A percentile compares a stretch with the other conserved stretches of the same genome.
Conservation (phyloP, 1,139 yeast species). For the Lodderomyces oxycetoniae region DNA sequence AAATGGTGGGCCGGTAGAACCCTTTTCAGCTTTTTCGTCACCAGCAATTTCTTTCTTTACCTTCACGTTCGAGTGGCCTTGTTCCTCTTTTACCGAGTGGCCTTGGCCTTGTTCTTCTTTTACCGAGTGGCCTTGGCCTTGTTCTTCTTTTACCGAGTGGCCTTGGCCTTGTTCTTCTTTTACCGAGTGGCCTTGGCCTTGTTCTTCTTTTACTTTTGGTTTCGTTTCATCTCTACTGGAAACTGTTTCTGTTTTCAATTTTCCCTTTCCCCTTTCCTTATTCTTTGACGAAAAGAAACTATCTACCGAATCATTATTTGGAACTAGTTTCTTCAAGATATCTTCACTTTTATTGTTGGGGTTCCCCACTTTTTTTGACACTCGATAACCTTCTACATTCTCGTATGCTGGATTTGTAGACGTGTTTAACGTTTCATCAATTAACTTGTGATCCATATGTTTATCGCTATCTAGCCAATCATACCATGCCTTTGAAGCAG, state of each 20-base stretch:
- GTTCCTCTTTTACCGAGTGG: too few relatives aligned
- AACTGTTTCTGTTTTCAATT: neutral
- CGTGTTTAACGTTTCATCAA: conserved; percentile 36
- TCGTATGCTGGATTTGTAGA: conserved; percentile 37
- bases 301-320: too few relatives aligned
- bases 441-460: conserved; percentile 32
- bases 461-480: conserved; percentile 56
- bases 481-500: conserved; percentile 52
- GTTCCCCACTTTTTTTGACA: conserved; percentile 63
- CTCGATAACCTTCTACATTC: conserved; percentile 49
- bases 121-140: too few relatives aligned
- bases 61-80: too few relatives aligned
- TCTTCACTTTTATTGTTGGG: conserved; percentile 45
- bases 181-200: too few relatives aligned
- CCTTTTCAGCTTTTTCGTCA: conserved; percentile 1
- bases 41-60: too few relatives aligned
- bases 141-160: too few relatives aligned
- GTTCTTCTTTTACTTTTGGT: conserved; percentile 1
- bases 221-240: neutral
- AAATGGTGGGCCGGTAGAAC: neutral
- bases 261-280: conserved; percentile 9
- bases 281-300: conserved; percentile 26
- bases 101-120: too few relatives aligned
- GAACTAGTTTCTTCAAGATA: conserved; percentile 31
- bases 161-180: too few relatives aligned